Base-by-base conservation (phyloP, 225 moss, liverwort and hornwort species). In the Polytrichum formosum region DNA sequence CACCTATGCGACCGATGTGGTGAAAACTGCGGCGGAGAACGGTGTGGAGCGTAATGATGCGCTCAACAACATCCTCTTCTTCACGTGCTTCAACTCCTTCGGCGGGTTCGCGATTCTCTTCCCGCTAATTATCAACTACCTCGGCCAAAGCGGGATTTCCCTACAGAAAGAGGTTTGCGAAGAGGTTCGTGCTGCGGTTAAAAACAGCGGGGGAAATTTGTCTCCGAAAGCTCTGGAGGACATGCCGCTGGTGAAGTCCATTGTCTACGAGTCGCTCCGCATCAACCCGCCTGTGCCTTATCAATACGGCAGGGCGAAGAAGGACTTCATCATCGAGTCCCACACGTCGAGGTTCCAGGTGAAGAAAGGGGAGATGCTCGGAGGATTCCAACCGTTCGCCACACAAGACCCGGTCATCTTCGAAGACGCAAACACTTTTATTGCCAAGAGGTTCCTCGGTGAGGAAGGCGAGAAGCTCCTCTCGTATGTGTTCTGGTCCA, bases 401-500 rank as follows among this genome's bases (percentile, higher is more conserved):
- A 83, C 85, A 2, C 75, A 63, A 26, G 91, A 93, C 72, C 88
- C 93, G 0, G 69, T 71, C 67, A 69, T 91, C 6, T 95, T 95
- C 71, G 54, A 60, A 4, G 74, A 80, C 2, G 79, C 95, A 1
- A 1, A 31, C 7, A 58, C 62, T 4, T 95, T 77, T 65, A 55
- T 72, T 33, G 88, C 85, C 22, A 72, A 77, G 64, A 65, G 95
- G 18, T 95, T 95, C 67, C 19, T 91, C 61, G 95, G 95, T 0
- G 73, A 82, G 0, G 77, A 88, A 69, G 95, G 92, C 0, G 73
- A 88, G 56, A 83, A 84, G 71, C 88, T 93, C 35, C 74, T 95
- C 28, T 29, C 71, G 16, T 74, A 93, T 5, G 78, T 93, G 22
- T 73, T 88, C 65, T 95, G 95, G 95, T 88, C 90, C 4, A 95